Evolutionary conservation across 2,329 filamentous ascomycete genomes (phyloP).

Genomic region (Alternaria gansuensis): DNA sequence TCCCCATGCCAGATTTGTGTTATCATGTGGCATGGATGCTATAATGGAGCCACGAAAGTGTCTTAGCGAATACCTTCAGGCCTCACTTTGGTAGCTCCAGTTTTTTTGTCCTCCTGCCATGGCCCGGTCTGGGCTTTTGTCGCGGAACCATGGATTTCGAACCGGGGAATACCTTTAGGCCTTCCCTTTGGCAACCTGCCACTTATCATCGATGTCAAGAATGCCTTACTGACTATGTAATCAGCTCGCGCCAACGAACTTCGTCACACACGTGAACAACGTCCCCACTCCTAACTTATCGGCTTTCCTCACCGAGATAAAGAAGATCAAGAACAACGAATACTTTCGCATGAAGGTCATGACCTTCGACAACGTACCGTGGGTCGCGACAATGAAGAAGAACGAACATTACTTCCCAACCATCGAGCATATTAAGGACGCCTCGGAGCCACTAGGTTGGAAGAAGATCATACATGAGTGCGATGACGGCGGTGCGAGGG

Average conservation of each 20-base stretch:
- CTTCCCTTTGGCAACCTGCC: not conserved
- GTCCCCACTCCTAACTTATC: conserved; percentile 83
- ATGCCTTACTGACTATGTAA: conserved; percentile 50
- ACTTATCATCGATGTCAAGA: not conserved
- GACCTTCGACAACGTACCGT: conserved; percentile 97
- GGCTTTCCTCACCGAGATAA: conserved; percentile 80
- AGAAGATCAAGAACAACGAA: conserved; percentile 92
- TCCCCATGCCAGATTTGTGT: too few species aligned
- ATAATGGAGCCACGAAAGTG: too few species aligned
- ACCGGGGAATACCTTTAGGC: not conserved
- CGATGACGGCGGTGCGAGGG: conserved; percentile 51
- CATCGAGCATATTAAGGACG: conserved; percentile 70
- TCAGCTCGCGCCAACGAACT: conserved; percentile 93
- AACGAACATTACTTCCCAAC: conserved; percentile 93
- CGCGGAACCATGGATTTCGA: not conserved
- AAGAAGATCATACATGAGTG: conserved; percentile 65
- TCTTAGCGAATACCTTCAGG: not conserved
- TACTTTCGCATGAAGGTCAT: conserved; percentile 98
- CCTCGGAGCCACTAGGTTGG: conserved; percentile 63
- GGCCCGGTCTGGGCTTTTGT: not conserved
- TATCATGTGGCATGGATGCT: too few species aligned
- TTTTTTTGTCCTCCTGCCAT: conserved; percentile 6
- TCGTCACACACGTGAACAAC: conserved; percentile 95
- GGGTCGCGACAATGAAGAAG: conserved; percentile 99
- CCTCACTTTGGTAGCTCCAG: not conserved